These are phyloP conservation scores for Saccharomycopsis sp. DNA, from an alignment of 805 yeast genomes.

Conservation along the genomic window DNA sequence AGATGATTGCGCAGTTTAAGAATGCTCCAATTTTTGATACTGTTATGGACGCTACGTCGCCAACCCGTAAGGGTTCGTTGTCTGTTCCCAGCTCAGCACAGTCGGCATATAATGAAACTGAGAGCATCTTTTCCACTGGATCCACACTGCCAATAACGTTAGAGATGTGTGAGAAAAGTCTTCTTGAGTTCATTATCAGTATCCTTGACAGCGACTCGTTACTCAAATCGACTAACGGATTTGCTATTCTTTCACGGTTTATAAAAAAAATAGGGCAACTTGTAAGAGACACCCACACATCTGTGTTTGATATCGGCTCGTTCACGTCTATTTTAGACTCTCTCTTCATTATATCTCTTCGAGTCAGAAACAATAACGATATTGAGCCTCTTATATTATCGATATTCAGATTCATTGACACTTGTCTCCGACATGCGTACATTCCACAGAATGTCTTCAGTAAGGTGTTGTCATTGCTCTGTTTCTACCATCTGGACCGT, in stretches of 20 bases:
- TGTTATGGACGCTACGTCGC: not conserved
- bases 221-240: not conserved
- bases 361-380: not conserved
- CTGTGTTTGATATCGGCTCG: not conserved
- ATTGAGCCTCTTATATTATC: not conserved
- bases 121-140: not conserved
- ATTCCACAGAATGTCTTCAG: constrained; percentile 11
- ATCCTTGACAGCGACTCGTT: not conserved
- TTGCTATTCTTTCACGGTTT: not conserved
- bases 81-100: not conserved
- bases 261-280: constrained; percentile 1
- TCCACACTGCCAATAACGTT: not conserved
- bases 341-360: not conserved
- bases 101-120: not conserved
- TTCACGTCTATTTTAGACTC: not conserved
- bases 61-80: not conserved
- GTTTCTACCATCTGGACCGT: constrained; percentile 1
- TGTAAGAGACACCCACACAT: not conserved
- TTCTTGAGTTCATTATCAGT: not conserved
- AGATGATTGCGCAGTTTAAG: constrained; percentile 10
- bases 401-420: constrained; percentile 16
- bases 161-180: not conserved
- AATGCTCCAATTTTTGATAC: constrained; percentile 2
- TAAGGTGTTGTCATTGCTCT: constrained; percentile 8
- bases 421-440: constrained; percentile 9